Evolutionary conservation across 78 protist species (phyloP).

Genomic region (Dictyostelium purpureum): DNA sequence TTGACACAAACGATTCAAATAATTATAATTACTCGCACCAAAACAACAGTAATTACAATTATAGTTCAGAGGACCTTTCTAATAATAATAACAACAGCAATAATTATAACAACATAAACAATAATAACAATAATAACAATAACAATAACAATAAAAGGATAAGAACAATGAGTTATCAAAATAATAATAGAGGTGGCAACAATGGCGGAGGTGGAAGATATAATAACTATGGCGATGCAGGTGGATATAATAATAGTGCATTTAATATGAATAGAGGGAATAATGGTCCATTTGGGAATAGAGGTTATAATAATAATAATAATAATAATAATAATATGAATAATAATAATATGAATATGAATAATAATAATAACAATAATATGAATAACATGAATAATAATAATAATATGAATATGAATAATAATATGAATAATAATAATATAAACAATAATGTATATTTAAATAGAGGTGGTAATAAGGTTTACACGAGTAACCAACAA

Average conservation of each 20-base stretch:
- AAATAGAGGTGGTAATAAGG: neutral
- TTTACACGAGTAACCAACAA: neutral
- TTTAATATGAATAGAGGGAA: too few relatives aligned
- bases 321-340: neutral
- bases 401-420: neutral
- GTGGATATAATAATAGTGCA: too few relatives aligned
- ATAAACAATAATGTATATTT: neutral
- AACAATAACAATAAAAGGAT: neutral
- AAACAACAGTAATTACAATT: neutral
- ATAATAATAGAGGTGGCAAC: neutral
- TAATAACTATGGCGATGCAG: too few relatives aligned
- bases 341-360: neutral
- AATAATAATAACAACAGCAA: neutral
- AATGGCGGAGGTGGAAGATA: neutral
- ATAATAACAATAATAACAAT: neutral
- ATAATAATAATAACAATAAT: neutral
- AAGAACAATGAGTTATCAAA: neutral
- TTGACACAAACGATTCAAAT: neutral
- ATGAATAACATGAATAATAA: neutral
- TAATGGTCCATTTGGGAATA: too few relatives aligned
- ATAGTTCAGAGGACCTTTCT: neutral
- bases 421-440: neutral
- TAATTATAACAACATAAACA: neutral
- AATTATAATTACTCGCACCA: neutral
- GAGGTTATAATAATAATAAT: neutral